These are phyloP conservation scores for Phaeodactylum tricornutum DNA, from an alignment of 108 stramenopile species.

Conservation along the genomic window DNA sequence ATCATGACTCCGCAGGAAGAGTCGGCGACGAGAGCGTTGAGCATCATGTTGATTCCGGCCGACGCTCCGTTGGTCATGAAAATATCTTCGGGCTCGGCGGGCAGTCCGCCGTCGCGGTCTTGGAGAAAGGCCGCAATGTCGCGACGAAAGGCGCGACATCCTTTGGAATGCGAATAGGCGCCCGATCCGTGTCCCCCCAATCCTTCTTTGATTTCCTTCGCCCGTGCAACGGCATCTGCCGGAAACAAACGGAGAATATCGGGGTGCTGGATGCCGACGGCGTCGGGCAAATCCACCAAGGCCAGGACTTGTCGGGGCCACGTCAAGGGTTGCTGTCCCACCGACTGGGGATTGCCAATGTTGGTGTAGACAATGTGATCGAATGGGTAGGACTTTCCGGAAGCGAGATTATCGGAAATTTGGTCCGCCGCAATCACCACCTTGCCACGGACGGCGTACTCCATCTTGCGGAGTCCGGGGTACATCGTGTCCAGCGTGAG, in stretches of 20 bases:
- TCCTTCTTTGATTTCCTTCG: slow-evolving; percentile 48
- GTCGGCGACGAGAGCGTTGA: slow-evolving; percentile 69
- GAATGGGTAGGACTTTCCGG: slow-evolving; percentile 31
- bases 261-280: slow-evolving; percentile 67
- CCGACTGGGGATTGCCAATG: slow-evolving; percentile 97
- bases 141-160: slow-evolving; percentile 44
- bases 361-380: slow-evolving; percentile 92
- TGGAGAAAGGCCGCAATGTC: slow-evolving; percentile 84
- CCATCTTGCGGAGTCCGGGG: slow-evolving; percentile 53
- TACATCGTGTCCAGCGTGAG: slow-evolving; percentile 57
- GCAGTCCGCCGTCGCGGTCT: slow-evolving; percentile 55
- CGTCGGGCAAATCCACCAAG: slow-evolving; percentile 65
- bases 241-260: slow-evolving; percentile 47
- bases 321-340: slow-evolving; percentile 89
- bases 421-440: slow-evolving; percentile 76
- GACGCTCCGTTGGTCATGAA: slow-evolving; percentile 95
- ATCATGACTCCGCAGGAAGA: slow-evolving; percentile 77
- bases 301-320: slow-evolving; percentile 95
- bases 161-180: slow-evolving; percentile 86
- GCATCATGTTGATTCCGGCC: slow-evolving; percentile 68
- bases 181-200: slow-evolving; percentile 64
- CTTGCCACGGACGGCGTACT: slow-evolving; percentile 82
- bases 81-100: slow-evolving; percentile 68
- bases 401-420: slow-evolving; percentile 41
- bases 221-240: slow-evolving; percentile 59